A percentile compares a stretch with the other conserved stretches of the same genome.
Conservation (phyloP, 106 monocot genomes). For the Platanthera zijinensis region DNA sequence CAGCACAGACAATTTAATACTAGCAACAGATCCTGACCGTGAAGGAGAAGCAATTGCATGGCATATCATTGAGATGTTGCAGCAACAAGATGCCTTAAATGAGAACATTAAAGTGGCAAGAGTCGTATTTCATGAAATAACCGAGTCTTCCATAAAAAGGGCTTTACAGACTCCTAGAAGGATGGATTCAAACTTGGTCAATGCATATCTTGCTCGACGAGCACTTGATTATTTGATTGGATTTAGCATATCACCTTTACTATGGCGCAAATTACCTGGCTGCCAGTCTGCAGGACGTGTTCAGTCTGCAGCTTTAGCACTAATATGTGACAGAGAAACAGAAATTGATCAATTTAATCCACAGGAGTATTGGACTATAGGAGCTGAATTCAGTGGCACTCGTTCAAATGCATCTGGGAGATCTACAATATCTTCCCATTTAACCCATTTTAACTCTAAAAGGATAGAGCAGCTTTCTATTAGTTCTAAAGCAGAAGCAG, state of each 20-base stretch:
- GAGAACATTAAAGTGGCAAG: slow-evolving; percentile 56
- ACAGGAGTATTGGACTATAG: slow-evolving; percentile 81
- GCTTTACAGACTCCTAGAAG: slow-evolving; percentile 71
- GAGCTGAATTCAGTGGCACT: slow-evolving; percentile 33
- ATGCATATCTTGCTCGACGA: slow-evolving; percentile 95
- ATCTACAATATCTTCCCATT: slow-evolving; percentile 27
- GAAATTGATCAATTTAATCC: slow-evolving; percentile 82
- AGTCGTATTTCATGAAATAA: slow-evolving; percentile 98
- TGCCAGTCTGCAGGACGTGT: slow-evolving; percentile 98
- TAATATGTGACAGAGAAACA: slow-evolving; percentile 83
- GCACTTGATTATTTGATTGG: slow-evolving; percentile 97
- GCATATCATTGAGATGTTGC: slow-evolving; percentile 91
- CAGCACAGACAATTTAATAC: slow-evolving; percentile 84
- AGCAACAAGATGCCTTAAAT: slow-evolving; percentile 78
- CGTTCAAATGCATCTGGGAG: slow-evolving; percentile 5
- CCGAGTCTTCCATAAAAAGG: slow-evolving; percentile 69
- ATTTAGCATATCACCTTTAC: slow-evolving; percentile 85
- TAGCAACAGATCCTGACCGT: slow-evolving; percentile 96
- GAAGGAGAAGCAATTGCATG: slow-evolving; percentile 99
- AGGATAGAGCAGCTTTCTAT: slow-evolving; percentile 74
- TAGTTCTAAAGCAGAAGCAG: slow-evolving; percentile 35
- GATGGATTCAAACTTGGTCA: slow-evolving; percentile 76
- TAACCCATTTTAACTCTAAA: slow-evolving; percentile 60
- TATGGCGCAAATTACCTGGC: slow-evolving; percentile 92
- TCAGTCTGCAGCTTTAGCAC: slow-evolving; percentile 88